Evolutionary conservation across 371 early-diverging fungal species (phyloP).

Genomic region (Lichtheimia hyalospora): DNA sequence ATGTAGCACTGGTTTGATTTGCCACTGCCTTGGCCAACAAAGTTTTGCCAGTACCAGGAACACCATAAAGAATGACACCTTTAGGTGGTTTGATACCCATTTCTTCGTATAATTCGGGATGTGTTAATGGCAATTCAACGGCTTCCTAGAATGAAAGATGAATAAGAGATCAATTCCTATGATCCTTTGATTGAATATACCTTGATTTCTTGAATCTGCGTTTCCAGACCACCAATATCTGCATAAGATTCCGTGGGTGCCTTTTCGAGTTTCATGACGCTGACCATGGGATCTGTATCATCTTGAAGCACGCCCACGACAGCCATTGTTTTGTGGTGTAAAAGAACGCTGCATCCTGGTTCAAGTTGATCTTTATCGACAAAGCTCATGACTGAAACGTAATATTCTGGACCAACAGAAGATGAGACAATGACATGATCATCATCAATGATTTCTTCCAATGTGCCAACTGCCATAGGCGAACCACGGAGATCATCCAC

Average conservation of each 20-base stretch:
- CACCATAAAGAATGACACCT: constrained; percentile 99
- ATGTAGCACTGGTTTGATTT: constrained; percentile 99
- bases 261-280: constrained; percentile 99
- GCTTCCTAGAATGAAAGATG: constrained; percentile 67
- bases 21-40: constrained; percentile 99
- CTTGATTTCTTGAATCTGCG: constrained; percentile 99
- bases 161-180: background rate
- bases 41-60: constrained; percentile 99
- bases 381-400: constrained; percentile 98
- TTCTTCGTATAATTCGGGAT: constrained; percentile 99
- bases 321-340: constrained; percentile 96
- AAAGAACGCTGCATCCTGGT: constrained; percentile 97
- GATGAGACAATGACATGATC: constrained; percentile 99
- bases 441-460: constrained; percentile 99
- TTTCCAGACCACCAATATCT: constrained; percentile 99
- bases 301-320: constrained; percentile 97
- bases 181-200: constrained; percentile 11
- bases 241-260: constrained; percentile 99
- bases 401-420: constrained; percentile 97
- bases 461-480: constrained; percentile 98
- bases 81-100: constrained; percentile 99
- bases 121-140: constrained; percentile 99
- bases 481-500: constrained; percentile 99
- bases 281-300: constrained; percentile 99
- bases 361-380: constrained; percentile 99